Conservation (phyloP, 176 grass and related monocot genomes). For the Oryza glumipatula region DNA sequence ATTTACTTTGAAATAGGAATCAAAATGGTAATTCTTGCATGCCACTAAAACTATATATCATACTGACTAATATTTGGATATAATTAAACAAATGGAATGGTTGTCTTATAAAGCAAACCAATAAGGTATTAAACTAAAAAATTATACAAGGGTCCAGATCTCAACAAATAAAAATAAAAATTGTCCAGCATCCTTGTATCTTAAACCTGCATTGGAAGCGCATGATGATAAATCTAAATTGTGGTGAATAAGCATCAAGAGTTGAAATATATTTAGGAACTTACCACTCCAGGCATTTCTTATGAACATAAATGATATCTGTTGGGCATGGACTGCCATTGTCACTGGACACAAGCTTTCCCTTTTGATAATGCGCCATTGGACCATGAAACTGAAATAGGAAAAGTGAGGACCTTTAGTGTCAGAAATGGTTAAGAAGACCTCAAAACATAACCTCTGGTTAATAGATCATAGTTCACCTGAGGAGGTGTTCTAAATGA, state of each 20-base stretch:
- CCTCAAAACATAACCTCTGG: not conserved
- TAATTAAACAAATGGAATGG: not conserved
- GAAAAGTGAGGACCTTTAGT: not conserved
- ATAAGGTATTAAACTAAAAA: not conserved
- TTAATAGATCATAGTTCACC: slow-evolving; percentile 33
- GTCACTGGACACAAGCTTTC: slow-evolving; percentile 35
- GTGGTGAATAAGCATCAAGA: slow-evolving; percentile 9
- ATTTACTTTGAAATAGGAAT: too few relatives aligned
- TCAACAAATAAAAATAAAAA: not conserved
- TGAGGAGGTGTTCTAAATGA: slow-evolving; percentile 53
- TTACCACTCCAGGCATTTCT: slow-evolving; percentile 67
- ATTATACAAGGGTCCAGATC: not conserved
- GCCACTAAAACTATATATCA: too few relatives aligned
- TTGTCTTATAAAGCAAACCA: not conserved
- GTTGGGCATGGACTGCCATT: slow-evolving; percentile 23
- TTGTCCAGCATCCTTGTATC: not conserved
- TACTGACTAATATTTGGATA: not conserved
- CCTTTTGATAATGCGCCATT: slow-evolving; percentile 49
- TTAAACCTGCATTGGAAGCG: slow-evolving; percentile 1
- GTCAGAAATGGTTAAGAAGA: slow-evolving; percentile 15
- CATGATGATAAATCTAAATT: slow-evolving; percentile 3
- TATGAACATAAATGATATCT: slow-evolving; percentile 58
- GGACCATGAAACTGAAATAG: slow-evolving; percentile 64
- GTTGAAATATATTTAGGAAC: slow-evolving; percentile 3
- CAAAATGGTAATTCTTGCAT: too few relatives aligned